Percentiles rank a stretch among this genome's conserved stretches.
These are phyloP conservation scores for Puccinia hordei DNA, from an alignment of 1,284 basidiomycete genomes.

Conservation along the genomic window DNA sequence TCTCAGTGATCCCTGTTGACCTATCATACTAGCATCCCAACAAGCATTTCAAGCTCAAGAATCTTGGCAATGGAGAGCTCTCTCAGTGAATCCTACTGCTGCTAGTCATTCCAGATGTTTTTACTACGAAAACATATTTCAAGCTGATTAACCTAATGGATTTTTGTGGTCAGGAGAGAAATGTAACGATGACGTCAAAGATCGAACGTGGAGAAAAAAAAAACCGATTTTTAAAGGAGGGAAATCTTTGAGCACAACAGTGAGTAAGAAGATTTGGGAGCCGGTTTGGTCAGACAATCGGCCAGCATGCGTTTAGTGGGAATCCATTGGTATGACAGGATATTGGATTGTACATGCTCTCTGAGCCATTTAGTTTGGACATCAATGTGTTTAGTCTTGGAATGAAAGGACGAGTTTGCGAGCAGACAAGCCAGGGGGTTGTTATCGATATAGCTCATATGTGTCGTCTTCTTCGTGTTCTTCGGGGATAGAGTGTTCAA, in stretches of 20 bases:
- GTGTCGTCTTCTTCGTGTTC: not conserved
- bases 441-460: not conserved
- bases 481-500: not conserved
- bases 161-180: no score
- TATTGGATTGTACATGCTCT: not conserved
- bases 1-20: no score
- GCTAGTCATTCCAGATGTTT: no score
- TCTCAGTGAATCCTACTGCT: no score
- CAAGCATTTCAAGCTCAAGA: no score
- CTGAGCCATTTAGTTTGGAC: conserved; percentile 7
- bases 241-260: not conserved
- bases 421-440: not conserved
- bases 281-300: conserved; percentile 19
- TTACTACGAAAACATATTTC: no score
- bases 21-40: no score
- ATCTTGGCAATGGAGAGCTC: no score
- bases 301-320: not conserved
- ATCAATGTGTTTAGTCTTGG: conserved; percentile 15
- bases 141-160: no score
- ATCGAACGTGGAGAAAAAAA: not conserved
- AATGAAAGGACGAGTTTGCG: not conserved
- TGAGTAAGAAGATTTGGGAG: not conserved
- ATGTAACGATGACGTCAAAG: no score
- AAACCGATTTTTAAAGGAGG: not conserved
- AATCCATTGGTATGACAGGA: not conserved